Base-by-base conservation (phyloP, 257 asterid genomes). In the Pogostemon cablin region DNA sequence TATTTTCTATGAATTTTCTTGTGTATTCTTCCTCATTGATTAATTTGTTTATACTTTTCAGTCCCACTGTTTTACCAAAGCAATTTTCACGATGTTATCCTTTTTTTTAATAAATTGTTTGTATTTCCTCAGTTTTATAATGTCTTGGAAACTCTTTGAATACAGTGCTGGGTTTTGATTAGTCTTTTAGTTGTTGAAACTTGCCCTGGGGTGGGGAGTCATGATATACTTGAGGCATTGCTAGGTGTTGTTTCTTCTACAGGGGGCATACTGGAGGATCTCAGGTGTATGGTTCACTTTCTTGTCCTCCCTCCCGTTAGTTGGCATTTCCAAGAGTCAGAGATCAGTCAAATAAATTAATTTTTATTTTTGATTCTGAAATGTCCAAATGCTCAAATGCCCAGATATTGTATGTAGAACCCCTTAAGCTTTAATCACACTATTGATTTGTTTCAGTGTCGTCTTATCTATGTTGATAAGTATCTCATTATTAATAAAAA, bases 1-100 rank as follows among this genome's bases (percentile, higher is more conserved):
- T 20, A 20, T 20, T 20, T 20, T 20, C 25, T 38, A 8, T 52
- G 32, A 65, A 72, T 10, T 43, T 25, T 44, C 72, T 7, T 50
- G 60, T 61, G 4, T 35, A 53, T 71, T 47, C 34, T 60, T 47
- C 34, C 50, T 57, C 60, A 32, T 62, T 35, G 35, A 39, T 75
- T 38, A 25, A 40, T 67, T 71, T 64, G 35, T 65, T 73, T 37
- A 38, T 72, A 20, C 43, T 25, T 43, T 47, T 61, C 62, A 7
- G 20, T 55, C 6, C 66, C 52, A 42, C 32, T n/a, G 64, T 69
- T 70, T 54, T 41, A 58, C 38, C 11, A 38, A 17, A 34, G 57
- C 25, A 20, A 39, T 61, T 12, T 9, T 70, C 58, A 37, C 4
- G 25, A 54, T 65, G n/a, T 17, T 46, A 55, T 37, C 56, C 40